Evolutionary conservation across 768 basidiomycete genomes (phyloP), one percentile per base, ranked within the genome.

Genomic region (Collybiopsis luxurians): DNA sequence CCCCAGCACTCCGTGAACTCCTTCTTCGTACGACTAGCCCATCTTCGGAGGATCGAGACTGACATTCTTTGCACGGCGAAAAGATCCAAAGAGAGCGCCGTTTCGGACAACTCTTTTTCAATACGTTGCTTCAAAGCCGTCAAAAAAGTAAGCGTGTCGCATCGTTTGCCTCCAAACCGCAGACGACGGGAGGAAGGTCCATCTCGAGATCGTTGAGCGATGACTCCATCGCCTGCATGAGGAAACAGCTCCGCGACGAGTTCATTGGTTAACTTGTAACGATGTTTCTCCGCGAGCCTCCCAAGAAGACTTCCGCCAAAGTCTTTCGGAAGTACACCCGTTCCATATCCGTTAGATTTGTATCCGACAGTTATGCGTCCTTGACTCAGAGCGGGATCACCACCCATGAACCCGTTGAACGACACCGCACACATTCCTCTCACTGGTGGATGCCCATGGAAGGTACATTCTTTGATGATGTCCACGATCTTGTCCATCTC

Each of bases 231-330:
- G 36, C 13, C 52, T 9, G 58, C 19, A 6, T 40, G 53, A 10
- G 58, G 43, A 24, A 55, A 59, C 27, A n/a, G n/a, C 24, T 44
- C 36, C 19, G 21, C 24, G 17, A 56, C 46, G 19, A 42, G 30
- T 24, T 59, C 34, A 40, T 59, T 52, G 5, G 53, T 46, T 19
- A 59, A 44, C 31, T 46, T 24, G 27, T n/a, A n/a, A n/a, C n/a
- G 24, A 59, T 24, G 44, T 27, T 38, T 38, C 24, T 48, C 55
- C 30, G 43, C 23, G n/a, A 59, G 5, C 23, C 34, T 26, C 30
- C n/a, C 47, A 17, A 59, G 58, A 13, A 56, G 26, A 12, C 40
- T 28, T 19, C 58, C 58, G 13, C 43, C 42, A 15, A 36, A 9
- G 1, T 56, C 4, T n/a, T 9, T 12, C 17, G 40, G 55, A 21